phyloP scores from a whole-genome alignment of 352 stramenopile genomes.

The Globisporangium ultimum region DNA sequence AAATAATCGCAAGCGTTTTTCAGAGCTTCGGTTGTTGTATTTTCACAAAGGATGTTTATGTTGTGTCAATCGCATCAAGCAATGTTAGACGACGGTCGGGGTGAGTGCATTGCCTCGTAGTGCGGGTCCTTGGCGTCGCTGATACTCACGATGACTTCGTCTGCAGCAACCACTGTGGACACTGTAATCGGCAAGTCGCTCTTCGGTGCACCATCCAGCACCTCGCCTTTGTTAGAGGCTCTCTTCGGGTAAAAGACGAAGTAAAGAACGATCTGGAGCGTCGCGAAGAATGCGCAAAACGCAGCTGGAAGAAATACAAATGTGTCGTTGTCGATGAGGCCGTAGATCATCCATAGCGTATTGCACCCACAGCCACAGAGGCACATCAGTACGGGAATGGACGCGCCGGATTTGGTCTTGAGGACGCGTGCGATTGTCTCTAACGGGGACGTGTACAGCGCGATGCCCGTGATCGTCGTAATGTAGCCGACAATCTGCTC shows the following conservation, averaged over 20 bases:
- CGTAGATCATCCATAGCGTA: conserved; percentile 28
- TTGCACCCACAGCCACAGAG: conserved; percentile 16
- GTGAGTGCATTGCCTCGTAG: neutral
- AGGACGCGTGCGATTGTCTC: conserved; percentile 36
- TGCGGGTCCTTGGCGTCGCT: neutral
- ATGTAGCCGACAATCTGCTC: conserved; percentile 26
- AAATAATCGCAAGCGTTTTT: neutral
- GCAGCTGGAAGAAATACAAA: conserved; percentile 14
- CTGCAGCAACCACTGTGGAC: neutral
- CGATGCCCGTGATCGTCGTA: conserved; percentile 6
- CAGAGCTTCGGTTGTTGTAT: neutral
- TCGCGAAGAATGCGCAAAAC: conserved; percentile 11
- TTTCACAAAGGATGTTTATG: neutral
- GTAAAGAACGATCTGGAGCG: conserved; percentile 14
- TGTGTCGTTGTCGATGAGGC: conserved; percentile 18
- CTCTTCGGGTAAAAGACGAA: conserved; percentile 5
- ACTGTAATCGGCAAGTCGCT: neutral
- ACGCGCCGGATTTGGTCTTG: conserved; percentile 21
- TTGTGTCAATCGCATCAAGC: neutral
- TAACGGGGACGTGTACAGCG: conserved; percentile 32
- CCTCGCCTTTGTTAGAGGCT: neutral
- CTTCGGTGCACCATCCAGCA: neutral
- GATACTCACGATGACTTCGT: neutral
- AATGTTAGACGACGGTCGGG: too few relatives aligned
- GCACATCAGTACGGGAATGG: conserved; percentile 28